A percentile compares a stretch with the other conserved stretches of the same genome.
Evolutionary conservation across 257 asterid genomes (phyloP).

Genomic region (Solanum ossicruentum): DNA sequence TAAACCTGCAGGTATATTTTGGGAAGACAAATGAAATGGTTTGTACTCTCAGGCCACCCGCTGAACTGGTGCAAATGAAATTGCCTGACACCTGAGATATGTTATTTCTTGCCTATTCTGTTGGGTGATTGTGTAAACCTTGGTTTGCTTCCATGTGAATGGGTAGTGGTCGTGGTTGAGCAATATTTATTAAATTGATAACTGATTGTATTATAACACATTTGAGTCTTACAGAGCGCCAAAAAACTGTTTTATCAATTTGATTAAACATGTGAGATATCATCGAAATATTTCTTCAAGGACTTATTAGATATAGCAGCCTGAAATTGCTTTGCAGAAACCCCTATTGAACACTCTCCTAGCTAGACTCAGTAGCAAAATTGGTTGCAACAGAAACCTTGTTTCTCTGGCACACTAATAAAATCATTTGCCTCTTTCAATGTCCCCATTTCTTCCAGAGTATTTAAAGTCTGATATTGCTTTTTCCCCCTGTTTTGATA

Average conservation of each 20-base stretch:
- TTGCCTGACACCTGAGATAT: conserved; percentile 49
- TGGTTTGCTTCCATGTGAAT: background rate
- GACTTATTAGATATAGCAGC: background rate
- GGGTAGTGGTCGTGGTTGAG: background rate
- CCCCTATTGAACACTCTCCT: background rate
- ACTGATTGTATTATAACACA: background rate
- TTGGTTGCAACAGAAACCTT: background rate
- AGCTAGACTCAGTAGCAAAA: background rate
- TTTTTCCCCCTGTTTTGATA: background rate
- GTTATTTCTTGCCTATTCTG: background rate
- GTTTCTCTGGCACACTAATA: background rate
- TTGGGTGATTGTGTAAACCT: background rate
- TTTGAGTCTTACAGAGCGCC: background rate
- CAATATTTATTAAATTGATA: background rate
- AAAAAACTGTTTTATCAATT: background rate
- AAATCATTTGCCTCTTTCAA: background rate
- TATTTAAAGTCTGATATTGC: background rate
- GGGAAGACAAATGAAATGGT: conserved; percentile 99
- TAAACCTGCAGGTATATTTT: conserved; percentile 62
- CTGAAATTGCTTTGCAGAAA: background rate
- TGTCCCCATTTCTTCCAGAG: background rate
- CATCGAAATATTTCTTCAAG: background rate
- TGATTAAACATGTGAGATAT: background rate
- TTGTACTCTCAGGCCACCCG: conserved; percentile 86
- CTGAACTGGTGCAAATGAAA: conserved; percentile 52